Conservation (phyloP, 352 stramenopile genomes). For the Phytophthora tentaculata region DNA sequence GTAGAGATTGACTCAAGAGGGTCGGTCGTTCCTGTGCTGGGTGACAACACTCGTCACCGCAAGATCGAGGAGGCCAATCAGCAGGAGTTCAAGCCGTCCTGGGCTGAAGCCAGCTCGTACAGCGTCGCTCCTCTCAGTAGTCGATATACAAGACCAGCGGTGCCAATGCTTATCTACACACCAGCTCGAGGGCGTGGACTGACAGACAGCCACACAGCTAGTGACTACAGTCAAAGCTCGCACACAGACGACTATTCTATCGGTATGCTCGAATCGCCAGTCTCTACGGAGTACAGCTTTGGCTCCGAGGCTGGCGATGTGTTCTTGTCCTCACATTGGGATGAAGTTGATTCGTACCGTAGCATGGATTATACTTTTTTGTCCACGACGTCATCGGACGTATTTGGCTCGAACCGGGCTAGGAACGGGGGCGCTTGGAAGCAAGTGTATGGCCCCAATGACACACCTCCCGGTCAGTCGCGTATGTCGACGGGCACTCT, state of each 20-base stretch:
- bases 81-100: constrained; percentile 22
- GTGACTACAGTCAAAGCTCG: constrained; percentile 31
- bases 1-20: constrained; percentile 30
- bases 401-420: constrained; percentile 35
- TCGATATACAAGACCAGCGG: constrained; percentile 27
- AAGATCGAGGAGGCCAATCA: constrained; percentile 19
- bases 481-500: constrained; percentile 25
- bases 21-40: constrained; percentile 33
- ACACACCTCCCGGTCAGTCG: constrained; percentile 13
- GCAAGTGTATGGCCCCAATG: constrained; percentile 26
- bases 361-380: constrained; percentile 32
- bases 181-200: constrained; percentile 18
- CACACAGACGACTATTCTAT: constrained; percentile 45
- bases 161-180: constrained; percentile 26
- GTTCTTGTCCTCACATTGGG: constrained; percentile 24
- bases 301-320: constrained; percentile 32
- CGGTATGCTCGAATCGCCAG: constrained; percentile 36
- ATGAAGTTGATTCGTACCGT: constrained; percentile 41
- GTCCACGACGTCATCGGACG: constrained; percentile 36
- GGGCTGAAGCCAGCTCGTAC: constrained; percentile 31
- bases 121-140: constrained; percentile 32
- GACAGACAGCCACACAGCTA: constrained; percentile 19
- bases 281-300: constrained; percentile 39
- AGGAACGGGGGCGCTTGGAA: constrained; percentile 27
- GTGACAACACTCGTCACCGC: constrained; percentile 11